Evolutionary conservation across 441 rosid species (phyloP), one percentile per base, ranked within the genome.

Genomic region (Euphorbia schlechtendalii): DNA sequence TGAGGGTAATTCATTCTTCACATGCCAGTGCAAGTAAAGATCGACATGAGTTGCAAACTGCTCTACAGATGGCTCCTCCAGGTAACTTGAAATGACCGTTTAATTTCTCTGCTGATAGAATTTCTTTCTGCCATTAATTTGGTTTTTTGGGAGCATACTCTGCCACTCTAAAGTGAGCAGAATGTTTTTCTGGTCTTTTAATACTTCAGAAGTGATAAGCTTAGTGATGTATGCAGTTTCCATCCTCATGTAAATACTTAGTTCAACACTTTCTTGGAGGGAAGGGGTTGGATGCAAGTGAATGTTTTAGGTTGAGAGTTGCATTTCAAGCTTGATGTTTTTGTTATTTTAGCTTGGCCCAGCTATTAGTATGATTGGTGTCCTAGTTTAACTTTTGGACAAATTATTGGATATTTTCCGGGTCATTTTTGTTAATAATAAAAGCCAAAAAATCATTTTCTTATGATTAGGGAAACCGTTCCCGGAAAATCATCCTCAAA

Each of bases 1-100:
- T 95, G 95, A 89, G 93, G 76, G 99, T 92, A 45, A 79, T 91
- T 64, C 82, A 86, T 81, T 77, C 82, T 63, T 84, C 89, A 14
- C 79, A 88, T 76, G 60, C 70, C 68, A 66, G 66, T 73, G 96
- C 88, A 56, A 83, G 64, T 79, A 88, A 86, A 81, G 96, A 84
- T 73, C 86, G 90, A 13, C 66, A 59, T 27, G 98, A 91, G 52
- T 77, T 95, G 86, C 91, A 85, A 73, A 65, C 64, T 40, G 80
- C 92, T 74, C 76, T 86, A 60, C 95, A 84, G 67, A 75, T 83
- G 84, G 77, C 82, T 88, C 98, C 98, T 74, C 88, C 87, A 64
- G 98, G 99, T 91, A 81, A 77, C 59, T 67, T 43, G 53, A 64
- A 56, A 68, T 17, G 32, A 55, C 43, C 30, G 11, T 61, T 24